Base-by-base conservation (phyloP, 305 asterid species). In the Plantago lanceolata region DNA sequence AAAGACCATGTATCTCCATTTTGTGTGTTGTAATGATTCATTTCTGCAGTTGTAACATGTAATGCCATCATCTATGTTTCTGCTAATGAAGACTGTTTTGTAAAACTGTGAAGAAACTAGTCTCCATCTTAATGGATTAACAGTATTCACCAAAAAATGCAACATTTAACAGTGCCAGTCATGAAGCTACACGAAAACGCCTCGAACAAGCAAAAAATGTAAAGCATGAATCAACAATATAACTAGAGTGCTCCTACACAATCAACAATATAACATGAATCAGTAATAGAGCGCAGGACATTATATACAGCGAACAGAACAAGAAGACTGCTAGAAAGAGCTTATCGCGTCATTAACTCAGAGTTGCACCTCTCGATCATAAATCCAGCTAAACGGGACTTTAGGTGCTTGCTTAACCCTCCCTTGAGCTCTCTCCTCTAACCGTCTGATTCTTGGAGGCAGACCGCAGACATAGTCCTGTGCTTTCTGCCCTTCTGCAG, bases 401-500 rank as follows among this genome's bases (percentile, higher is more conserved):
- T 45, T 74, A 0, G 67, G 65, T 33, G 51, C 75, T 62, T 75
- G 61, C 47, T 78, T 81, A 3, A 64, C 81, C 69, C 78, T 56
- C 18, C 68, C 86, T 63, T 70, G 86, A 51, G 84, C 84, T 66
- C 84, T 71, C 73, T 81, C 86, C 70, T 75, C 86, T 8, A 81
- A 33, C 53, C 67, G 48, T 55, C 86, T 59, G 19, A 78, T 81
- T 59, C 81, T 71, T 17, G 75, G 78, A 49, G 82, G 72, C 68
- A 81, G 54, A 43, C 73, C 66, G 20, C 84, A 81, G 1, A 81
- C 71, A 3, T 81, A 81, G 5, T 81, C 86, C 57, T 81, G 84
- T 29, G 82, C 84, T 54, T 73, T 76, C 58, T 57, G 71, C 53
- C 86, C 81, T n/a, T 81, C 78, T 9, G 72, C 49, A 2, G 86